Percentiles rank a stretch among this genome's conserved stretches.
Evolutionary conservation across 2,329 filamentous ascomycete species (phyloP).

Genomic region (Diplodia intermedia): DNA sequence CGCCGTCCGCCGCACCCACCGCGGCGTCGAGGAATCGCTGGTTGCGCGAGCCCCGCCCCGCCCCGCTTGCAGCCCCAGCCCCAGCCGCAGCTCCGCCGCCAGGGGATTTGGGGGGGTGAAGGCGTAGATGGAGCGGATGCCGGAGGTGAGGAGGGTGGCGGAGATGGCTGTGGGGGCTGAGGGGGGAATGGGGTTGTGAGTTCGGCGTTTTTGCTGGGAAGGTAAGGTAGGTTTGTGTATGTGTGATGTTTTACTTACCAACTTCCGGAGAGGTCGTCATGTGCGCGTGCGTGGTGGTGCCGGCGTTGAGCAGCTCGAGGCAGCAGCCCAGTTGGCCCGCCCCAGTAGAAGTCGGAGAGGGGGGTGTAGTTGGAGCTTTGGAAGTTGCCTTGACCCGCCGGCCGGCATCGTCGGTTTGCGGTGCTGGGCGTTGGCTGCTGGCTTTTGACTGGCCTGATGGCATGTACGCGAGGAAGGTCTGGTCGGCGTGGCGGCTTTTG

Average conservation of each 20-base stretch:
- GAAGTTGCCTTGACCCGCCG: conserved; percentile 46
- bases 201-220: neutral
- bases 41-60: conserved; percentile 53
- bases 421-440: no score
- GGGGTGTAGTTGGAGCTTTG: conserved; percentile 39
- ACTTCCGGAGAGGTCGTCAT: conserved; percentile 39
- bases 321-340: conserved; percentile 49
- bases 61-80: conserved; percentile 47
- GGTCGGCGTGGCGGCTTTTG: conserved; percentile 61
- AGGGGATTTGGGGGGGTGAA: conserved; percentile 25
- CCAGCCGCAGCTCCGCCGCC: conserved; percentile 49
- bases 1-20: conserved; percentile 55
- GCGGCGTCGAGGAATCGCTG: conserved; percentile 52
- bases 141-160: conserved; percentile 52
- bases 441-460: conserved; percentile 41
- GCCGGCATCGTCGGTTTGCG: conserved; percentile 5
- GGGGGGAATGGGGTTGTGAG: conserved; percentile 34
- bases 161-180: conserved; percentile 45
- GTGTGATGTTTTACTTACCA: conserved; percentile 40
- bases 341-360: conserved; percentile 35
- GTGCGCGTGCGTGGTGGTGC: conserved; percentile 63
- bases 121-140: conserved; percentile 56
- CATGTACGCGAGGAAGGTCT: conserved; percentile 55
- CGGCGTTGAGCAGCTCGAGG: conserved; percentile 60
- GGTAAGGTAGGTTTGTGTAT: no score